phyloP scores from a whole-genome alignment of 441 rosid species.

The Bruguiera hainesii region DNA sequence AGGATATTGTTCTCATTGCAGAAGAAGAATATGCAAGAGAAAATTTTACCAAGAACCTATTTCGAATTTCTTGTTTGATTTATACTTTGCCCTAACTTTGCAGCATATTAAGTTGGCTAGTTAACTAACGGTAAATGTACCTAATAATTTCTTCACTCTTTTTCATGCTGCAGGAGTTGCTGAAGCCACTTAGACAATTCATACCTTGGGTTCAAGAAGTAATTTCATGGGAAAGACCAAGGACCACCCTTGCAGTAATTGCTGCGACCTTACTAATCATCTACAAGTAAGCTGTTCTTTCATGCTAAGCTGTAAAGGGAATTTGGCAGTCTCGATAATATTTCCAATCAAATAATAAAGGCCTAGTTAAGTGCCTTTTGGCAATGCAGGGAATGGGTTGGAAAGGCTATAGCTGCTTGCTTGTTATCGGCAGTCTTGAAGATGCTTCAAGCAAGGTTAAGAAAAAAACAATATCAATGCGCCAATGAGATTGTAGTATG shows the following conservation, averaged over 20 bases:
- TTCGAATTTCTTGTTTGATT: too few relatives aligned
- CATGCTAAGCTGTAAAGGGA: too few relatives aligned
- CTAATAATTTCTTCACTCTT: not conserved
- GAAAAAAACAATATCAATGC: conserved; percentile 26
- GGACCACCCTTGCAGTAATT: conserved; percentile 32
- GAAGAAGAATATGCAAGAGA: too few relatives aligned
- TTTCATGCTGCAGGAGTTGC: conserved; percentile 53
- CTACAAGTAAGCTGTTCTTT: conserved; percentile 42
- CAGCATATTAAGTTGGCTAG: too few relatives aligned
- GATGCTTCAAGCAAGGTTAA: conserved; percentile 54
- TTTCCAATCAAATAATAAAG: too few relatives aligned
- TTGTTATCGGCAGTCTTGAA: conserved; percentile 43
- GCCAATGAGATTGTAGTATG: conserved; percentile 54
- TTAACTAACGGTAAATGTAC: too few relatives aligned
- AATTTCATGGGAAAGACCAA: conserved; percentile 61
- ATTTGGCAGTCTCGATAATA: too few relatives aligned
- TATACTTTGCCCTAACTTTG: too few relatives aligned
- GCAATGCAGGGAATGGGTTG: conserved; percentile 72
- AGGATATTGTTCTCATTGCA: too few relatives aligned
- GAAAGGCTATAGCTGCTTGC: conserved; percentile 57
- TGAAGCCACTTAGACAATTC: conserved; percentile 51
- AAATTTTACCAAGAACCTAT: too few relatives aligned
- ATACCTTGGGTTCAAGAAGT: conserved; percentile 45
- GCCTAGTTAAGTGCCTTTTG: not conserved
- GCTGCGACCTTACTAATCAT: conserved; percentile 29